Evolutionary conservation across 257 asterid species (phyloP).

Genomic region (Solanum sitiens): DNA sequence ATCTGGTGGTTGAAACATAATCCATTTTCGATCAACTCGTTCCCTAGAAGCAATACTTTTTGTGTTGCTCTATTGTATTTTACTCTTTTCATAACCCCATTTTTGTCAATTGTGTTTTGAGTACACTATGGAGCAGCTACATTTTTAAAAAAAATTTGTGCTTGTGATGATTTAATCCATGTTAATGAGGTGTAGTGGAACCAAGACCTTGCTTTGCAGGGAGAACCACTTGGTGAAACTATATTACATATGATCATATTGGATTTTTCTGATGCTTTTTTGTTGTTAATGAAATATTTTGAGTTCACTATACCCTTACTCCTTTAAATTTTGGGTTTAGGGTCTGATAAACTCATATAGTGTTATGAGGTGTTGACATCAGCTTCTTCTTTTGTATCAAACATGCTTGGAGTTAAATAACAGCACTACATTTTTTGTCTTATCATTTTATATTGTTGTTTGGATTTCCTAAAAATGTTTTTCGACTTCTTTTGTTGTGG

Average conservation of each 20-base stretch:
- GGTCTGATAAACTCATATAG: background rate
- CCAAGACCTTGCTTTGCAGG: slow-evolving; percentile 48
- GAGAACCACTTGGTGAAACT: slow-evolving; percentile 59
- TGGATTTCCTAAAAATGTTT: background rate
- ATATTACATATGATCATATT: slow-evolving; percentile 24
- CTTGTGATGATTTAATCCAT: slow-evolving; percentile 53
- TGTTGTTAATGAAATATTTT: background rate
- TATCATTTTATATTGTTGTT: too few species aligned
- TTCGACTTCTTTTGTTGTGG: too few species aligned
- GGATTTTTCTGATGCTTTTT: slow-evolving; percentile 31
- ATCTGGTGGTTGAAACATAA: background rate
- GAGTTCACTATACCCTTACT: background rate
- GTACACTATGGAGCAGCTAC: background rate
- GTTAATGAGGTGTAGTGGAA: slow-evolving; percentile 51
- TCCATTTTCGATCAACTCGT: background rate
- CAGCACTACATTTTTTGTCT: background rate
- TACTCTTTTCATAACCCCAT: background rate
- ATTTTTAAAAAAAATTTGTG: too few species aligned
- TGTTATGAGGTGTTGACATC: background rate
- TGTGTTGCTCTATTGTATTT: background rate
- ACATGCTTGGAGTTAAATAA: background rate
- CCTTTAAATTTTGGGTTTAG: background rate
- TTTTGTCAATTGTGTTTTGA: background rate
- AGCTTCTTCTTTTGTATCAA: background rate
- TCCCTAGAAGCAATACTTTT: background rate